Evolutionary conservation across 495 filamentous ascomycete genomes (phyloP).

Genomic region (Aspergillus leporis): DNA sequence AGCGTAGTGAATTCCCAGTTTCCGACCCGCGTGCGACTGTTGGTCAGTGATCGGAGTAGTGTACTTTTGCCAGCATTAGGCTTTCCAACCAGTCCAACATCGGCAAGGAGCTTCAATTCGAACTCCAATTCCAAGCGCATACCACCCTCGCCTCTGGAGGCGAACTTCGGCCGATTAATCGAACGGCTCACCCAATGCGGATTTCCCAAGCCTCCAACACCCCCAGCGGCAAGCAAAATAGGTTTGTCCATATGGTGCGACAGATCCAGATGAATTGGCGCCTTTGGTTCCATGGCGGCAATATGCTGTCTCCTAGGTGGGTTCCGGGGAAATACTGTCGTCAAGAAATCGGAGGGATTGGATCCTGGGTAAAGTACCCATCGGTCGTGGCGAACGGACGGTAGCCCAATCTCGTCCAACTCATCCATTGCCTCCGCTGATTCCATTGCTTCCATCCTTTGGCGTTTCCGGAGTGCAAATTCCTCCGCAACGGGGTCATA

Average conservation of each 20-base stretch:
- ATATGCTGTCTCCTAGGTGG: conserved; percentile 59
- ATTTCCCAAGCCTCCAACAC: conserved; percentile 87
- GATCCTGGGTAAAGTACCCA: conserved; percentile 84
- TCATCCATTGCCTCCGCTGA: conserved; percentile 23
- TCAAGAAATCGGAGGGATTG: conserved; percentile 64
- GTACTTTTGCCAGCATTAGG: conserved; percentile 98
- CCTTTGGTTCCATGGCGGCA: conserved; percentile 60
- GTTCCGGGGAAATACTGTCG: conserved; percentile 58
- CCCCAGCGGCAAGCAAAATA: conserved; percentile 86
- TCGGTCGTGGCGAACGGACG: conserved; percentile 55
- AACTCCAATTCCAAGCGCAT: conserved; percentile 79
- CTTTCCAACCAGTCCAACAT: conserved; percentile 90
- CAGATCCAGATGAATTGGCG: conserved; percentile 79
- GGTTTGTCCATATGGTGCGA: conserved; percentile 77
- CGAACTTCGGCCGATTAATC: conserved; percentile 74
- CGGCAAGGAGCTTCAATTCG: conserved; percentile 91
- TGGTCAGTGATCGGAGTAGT: conserved; percentile 79
- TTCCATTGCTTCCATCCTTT: conserved; percentile 21
- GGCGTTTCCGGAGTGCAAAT: conserved; percentile 32
- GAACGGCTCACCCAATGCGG: conserved; percentile 81
- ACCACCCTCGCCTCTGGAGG: conserved; percentile 79
- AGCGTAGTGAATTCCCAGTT: conserved; percentile 97
- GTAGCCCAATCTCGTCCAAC: conserved; percentile 32
- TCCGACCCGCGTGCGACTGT: conserved; percentile 83
- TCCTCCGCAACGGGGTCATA: conserved; percentile 76